phyloP scores from a whole-genome alignment of 495 filamentous ascomycete species.

The Hypomontagnella monticulosa region DNA sequence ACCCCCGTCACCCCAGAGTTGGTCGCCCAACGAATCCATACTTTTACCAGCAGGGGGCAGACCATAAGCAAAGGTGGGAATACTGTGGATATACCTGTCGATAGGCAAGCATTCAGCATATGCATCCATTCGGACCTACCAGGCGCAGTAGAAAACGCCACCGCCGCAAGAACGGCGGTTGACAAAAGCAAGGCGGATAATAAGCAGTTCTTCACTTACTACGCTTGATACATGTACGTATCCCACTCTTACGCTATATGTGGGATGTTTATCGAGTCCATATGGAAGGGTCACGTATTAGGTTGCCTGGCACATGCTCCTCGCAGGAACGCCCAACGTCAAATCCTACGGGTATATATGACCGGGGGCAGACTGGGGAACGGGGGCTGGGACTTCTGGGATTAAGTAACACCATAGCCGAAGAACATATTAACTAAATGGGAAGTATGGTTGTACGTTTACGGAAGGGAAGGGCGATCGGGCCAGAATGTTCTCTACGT shows the following conservation, averaged over 20 bases:
- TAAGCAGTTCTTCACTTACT: not conserved
- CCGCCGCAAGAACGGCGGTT: constrained; percentile 27
- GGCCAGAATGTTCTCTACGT: too few species aligned
- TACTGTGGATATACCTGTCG: constrained; percentile 26
- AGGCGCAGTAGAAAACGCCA: constrained; percentile 39
- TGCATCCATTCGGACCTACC: constrained; percentile 44
- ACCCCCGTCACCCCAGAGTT: constrained; percentile 22
- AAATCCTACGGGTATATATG: too few species aligned
- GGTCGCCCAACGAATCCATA: constrained; percentile 15
- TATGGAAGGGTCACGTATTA: too few species aligned
- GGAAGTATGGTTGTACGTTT: too few species aligned
- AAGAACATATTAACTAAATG: too few species aligned
- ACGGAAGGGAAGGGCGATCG: too few species aligned
- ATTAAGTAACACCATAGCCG: too few species aligned
- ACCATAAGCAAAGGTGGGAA: constrained; percentile 14
- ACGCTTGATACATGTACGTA: not conserved
- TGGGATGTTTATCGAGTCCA: too few species aligned
- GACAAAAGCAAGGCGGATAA: not conserved
- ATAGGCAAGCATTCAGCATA: constrained; percentile 36
- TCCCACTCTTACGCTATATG: not conserved
- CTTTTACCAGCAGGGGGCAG: constrained; percentile 16
- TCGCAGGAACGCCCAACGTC: too few species aligned
- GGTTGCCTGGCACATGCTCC: too few species aligned
- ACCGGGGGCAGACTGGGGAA: too few species aligned
- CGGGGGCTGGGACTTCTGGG: too few species aligned